Evolutionary conservation across 495 filamentous ascomycete genomes (phyloP), one percentile per base, ranked within the genome.

Genomic region (Aspergillus nanangensis): DNA sequence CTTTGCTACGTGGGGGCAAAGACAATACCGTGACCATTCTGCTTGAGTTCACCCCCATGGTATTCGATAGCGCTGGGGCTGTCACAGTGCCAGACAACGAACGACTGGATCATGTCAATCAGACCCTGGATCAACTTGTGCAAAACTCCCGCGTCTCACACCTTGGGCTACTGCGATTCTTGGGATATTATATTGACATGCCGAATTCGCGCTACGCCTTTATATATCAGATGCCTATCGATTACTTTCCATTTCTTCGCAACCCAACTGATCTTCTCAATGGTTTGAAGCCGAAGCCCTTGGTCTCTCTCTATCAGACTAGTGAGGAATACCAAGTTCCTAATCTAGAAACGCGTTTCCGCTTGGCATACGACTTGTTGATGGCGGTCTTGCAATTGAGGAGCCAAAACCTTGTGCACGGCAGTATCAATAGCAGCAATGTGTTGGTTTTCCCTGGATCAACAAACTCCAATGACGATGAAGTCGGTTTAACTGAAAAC

Each of bases 131-230:
- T 20, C 67, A 70, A 33, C 53, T 74, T n/a, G 52, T 72, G 13
- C 69, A 72, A 38, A 74, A 74, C 37, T 80, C 77, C 40, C 42
- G 86, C 63, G 63, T 81, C 54, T 62, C 74, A 8, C 71, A 80
- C 36, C 59, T 74, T 10, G 84, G 82, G 2, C 77, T 87, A 0
- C 77, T 92, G 69, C 78, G 77, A 33, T 77, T 94, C 45, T 61
- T 94, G 20, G 90, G 88, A n/a, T 96, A 90, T 61, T 88, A 86
- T 51, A 80, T 91, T 58, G 89, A 95, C 60, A 78, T 87, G 53
- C 75, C 77, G 5, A 77, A 87, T 58, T 83, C 86, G 9, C 78
- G 88, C 8, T 84, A 88, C 60, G 90, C 87, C 18, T 75, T 96
- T 37, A 77, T 96, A 39, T 96, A 90, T 55, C 82, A 88, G 42